phyloP scores from a whole-genome alignment of 2,329 filamentous ascomycete genomes.

The Claviceps citrina region DNA sequence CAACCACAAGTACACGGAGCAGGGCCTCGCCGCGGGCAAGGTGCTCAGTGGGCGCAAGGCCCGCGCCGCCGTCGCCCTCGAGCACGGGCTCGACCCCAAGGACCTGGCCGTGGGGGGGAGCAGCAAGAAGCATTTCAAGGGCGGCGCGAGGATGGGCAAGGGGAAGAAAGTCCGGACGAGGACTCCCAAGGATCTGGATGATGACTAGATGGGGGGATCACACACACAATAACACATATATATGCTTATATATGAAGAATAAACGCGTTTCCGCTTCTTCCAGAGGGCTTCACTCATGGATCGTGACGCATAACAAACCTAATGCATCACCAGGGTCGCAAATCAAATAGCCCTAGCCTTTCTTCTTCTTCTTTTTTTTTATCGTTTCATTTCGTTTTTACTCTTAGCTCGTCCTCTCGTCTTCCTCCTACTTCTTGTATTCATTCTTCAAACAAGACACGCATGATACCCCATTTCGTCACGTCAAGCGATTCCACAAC shows the following conservation, averaged over 20 bases:
- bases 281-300: background rate
- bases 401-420: no score
- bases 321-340: no score
- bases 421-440: no score
- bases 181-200: constrained; percentile 3
- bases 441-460: no score
- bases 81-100: constrained; percentile 69
- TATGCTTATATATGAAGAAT: background rate
- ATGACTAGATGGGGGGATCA: constrained; percentile 1
- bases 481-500: no score
- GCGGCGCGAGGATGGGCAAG: constrained; percentile 46
- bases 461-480: no score
- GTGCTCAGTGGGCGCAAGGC: constrained; percentile 71
- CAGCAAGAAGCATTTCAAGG: constrained; percentile 91
- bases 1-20: constrained; percentile 75
- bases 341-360: no score
- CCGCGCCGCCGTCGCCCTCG: constrained; percentile 62
- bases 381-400: no score
- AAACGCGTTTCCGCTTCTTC: no score
- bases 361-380: no score
- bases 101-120: constrained; percentile 48
- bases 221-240: background rate
- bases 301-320: no score
- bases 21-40: constrained; percentile 45
- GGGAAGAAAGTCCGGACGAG: constrained; percentile 24